phyloP scores from a whole-genome alignment of 2,329 filamentous ascomycete species.

The Fusarium piperis region DNA sequence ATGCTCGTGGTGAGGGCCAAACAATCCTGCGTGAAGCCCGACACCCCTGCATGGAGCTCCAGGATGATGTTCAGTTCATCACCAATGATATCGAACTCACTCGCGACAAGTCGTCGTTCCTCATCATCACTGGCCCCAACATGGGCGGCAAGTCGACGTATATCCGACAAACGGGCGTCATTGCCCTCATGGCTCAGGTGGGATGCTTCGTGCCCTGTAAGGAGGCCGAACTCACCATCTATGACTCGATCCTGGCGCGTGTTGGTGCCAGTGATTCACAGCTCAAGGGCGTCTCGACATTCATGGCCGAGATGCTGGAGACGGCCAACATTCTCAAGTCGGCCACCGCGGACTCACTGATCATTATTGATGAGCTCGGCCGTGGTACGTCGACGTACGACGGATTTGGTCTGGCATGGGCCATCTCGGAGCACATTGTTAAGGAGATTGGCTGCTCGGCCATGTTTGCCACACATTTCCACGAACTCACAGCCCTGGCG shows the following conservation, averaged over 20 bases:
- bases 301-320: constrained; percentile 99
- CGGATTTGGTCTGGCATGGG: constrained; percentile 98
- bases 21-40: constrained; percentile 92
- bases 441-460: constrained; percentile 94
- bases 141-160: constrained; percentile 99
- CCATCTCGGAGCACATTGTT: constrained; percentile 97
- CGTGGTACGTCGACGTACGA: constrained; percentile 98
- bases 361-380: constrained; percentile 98
- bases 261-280: constrained; percentile 97
- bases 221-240: constrained; percentile 91
- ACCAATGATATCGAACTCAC: constrained; percentile 92
- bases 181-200: constrained; percentile 96
- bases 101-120: constrained; percentile 83
- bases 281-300: constrained; percentile 96
- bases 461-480: constrained; percentile 98
- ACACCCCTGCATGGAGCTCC: constrained; percentile 98
- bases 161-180: constrained; percentile 96
- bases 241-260: constrained; percentile 94
- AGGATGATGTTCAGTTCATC: constrained; percentile 98
- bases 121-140: constrained; percentile 97
- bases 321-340: constrained; percentile 98
- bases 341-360: constrained; percentile 91
- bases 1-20: constrained; percentile 85
- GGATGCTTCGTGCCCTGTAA: constrained; percentile 95
- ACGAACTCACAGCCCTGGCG: constrained; percentile 91